Evolutionary conservation across 1,284 basidiomycete species (phyloP).

Genomic region (Rhodotorula sp.): DNA sequence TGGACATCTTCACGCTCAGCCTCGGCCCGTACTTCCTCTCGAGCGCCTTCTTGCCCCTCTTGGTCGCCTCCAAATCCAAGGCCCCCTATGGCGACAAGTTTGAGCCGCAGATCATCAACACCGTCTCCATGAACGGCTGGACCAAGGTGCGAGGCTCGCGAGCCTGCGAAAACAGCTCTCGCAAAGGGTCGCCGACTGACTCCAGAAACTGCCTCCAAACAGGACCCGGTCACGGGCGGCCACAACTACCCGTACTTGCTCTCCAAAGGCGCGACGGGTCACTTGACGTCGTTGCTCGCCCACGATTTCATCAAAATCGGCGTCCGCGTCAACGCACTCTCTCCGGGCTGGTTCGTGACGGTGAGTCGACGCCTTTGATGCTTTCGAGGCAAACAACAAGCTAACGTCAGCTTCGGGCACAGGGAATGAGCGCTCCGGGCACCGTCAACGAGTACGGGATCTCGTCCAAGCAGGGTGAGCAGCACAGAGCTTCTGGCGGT

Average conservation of each 20-base stretch:
- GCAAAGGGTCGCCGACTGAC: too few relatives aligned
- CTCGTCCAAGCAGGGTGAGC: slow-evolving; percentile 15
- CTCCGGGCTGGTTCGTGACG: slow-evolving; percentile 27
- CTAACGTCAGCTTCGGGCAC: not conserved
- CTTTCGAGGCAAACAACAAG: too few relatives aligned
- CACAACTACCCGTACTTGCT: slow-evolving; percentile 19
- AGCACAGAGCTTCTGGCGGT: too few relatives aligned
- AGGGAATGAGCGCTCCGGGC: slow-evolving; percentile 18
- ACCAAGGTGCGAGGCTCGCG: slow-evolving; percentile 9
- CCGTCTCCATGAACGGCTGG: slow-evolving; percentile 28
- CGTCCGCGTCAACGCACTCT: slow-evolving; percentile 22
- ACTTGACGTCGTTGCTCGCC: slow-evolving; percentile 21
- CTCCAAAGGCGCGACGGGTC: slow-evolving; percentile 18
- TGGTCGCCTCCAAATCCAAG: slow-evolving; percentile 9
- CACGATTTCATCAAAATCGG: slow-evolving; percentile 23
- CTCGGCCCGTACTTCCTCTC: slow-evolving; percentile 27
- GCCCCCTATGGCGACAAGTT: slow-evolving; percentile 25
- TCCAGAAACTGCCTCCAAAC: too few relatives aligned
- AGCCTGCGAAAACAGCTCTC: not conserved
- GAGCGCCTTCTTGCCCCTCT: slow-evolving; percentile 22
- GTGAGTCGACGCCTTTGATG: not conserved
- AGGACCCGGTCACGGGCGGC: slow-evolving; percentile 18
- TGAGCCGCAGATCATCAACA: slow-evolving; percentile 30
- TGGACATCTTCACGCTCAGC: not conserved
- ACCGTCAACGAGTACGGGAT: slow-evolving; percentile 19